Percentiles rank a stretch among this genome's conserved stretches.
phyloP scores from a whole-genome alignment of 2,329 filamentous ascomycete species.

The Pseudogymnoascus sp. region DNA sequence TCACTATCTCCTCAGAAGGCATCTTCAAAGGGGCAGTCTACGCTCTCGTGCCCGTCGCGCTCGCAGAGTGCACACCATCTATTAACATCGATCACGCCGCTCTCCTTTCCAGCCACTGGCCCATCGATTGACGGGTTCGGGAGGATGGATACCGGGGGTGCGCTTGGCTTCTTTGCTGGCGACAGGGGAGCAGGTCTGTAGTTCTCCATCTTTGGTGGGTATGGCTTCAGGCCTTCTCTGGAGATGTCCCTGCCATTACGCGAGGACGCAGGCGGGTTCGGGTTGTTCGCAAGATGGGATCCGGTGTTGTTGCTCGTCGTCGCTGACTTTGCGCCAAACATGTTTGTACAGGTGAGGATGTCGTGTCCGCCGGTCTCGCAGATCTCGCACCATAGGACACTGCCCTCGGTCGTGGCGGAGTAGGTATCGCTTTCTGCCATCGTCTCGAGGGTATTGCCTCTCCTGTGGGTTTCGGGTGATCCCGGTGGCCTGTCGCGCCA shows the following conservation, averaged over 20 bases:
- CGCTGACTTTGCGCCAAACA: conserved; percentile 49
- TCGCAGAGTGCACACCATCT: conserved; percentile 99
- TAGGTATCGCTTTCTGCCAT: conserved; percentile 64
- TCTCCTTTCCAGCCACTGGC: conserved; percentile 69
- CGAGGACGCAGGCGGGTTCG: conserved; percentile 15
- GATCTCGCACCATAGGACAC: conserved; percentile 83
- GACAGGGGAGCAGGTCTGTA: conserved; percentile 48
- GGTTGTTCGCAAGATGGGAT: conserved; percentile 8
- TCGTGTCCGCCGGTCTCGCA: conserved; percentile 89
- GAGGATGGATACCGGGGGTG: conserved; percentile 39
- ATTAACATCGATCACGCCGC: conserved; percentile 65
- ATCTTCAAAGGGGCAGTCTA: conserved; percentile 89
- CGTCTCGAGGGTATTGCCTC: conserved; percentile 50
- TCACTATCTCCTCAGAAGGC: conserved; percentile 42
- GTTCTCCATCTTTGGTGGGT: conserved; percentile 35
- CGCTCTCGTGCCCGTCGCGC: conserved; percentile 90
- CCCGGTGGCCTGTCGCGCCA: conserved; percentile 40
- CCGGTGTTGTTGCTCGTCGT: conserved; percentile 11
- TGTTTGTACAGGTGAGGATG: conserved; percentile 86
- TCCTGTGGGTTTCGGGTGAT: conserved; percentile 38
- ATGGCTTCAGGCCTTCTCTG: conserved; percentile 32
- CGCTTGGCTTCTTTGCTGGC: conserved; percentile 33
- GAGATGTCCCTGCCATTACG: conserved; percentile 31
- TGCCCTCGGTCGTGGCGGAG: conserved; percentile 61
- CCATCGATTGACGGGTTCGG: conserved; percentile 57